These are phyloP conservation scores for Pancytospora philotis DNA, from an alignment of 371 early-diverging fungal species.

Conservation along the genomic window DNA sequence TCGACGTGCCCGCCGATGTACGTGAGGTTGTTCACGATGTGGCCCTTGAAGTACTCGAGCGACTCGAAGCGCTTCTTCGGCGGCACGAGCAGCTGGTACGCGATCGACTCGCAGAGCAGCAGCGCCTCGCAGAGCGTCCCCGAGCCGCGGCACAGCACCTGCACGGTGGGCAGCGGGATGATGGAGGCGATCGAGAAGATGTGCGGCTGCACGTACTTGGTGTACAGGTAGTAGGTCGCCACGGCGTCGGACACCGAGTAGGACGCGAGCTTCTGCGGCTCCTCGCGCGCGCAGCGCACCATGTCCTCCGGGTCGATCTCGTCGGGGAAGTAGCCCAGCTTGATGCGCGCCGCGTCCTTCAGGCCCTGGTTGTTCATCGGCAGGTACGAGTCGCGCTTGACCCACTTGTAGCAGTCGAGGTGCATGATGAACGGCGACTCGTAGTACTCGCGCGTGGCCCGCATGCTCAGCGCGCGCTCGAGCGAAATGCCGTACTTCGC, in stretches of 20 bases:
- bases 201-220: constrained; percentile 97
- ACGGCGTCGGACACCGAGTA: constrained; percentile 99
- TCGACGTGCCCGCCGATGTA: constrained; percentile 98
- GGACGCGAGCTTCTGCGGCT: constrained; percentile 85
- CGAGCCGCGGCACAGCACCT: constrained; percentile 84
- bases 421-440: constrained; percentile 67
- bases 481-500: constrained; percentile 28
- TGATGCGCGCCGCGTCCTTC: constrained; percentile 80
- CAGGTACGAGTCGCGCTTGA: constrained; percentile 91
- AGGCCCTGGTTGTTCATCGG: constrained; percentile 93
- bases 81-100: constrained; percentile 72
- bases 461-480: constrained; percentile 71
- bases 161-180: constrained; percentile 87
- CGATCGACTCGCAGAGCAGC: constrained; percentile 82
- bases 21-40: constrained; percentile 79
- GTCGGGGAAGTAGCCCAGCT: constrained; percentile 91
- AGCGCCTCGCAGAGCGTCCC: constrained; percentile 94
- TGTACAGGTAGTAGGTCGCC: constrained; percentile 93
- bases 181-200: constrained; percentile 96
- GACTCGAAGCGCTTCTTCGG: constrained; percentile 79
- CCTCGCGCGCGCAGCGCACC: constrained; percentile 76
- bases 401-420: constrained; percentile 97
- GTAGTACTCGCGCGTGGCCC: constrained; percentile 63
- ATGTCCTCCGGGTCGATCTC: constrained; percentile 97
- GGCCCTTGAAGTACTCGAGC: constrained; percentile 71